Percentiles rank a stretch among this genome's conserved stretches.
Evolutionary conservation across 148 eudicot genomes (phyloP).

Genomic region (Rhododendron vialii): DNA sequence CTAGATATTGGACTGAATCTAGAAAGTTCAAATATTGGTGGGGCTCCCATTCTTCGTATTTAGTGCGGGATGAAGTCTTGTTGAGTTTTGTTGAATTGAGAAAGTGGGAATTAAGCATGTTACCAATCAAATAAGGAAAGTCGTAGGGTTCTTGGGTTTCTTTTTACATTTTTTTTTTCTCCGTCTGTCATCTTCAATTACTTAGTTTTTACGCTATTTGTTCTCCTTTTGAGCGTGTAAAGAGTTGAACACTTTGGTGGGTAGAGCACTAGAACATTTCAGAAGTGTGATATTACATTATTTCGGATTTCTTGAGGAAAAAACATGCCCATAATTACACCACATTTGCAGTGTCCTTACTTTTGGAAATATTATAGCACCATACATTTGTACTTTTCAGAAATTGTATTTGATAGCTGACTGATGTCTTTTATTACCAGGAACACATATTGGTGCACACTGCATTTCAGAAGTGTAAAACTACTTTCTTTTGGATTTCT

Average conservation of each 20-base stretch:
- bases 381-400: neutral
- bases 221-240: neutral
- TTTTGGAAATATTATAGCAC: neutral
- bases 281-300: neutral
- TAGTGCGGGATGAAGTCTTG: too few species aligned
- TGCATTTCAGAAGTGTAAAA: neutral
- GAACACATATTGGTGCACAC: neutral
- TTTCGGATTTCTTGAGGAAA: neutral
- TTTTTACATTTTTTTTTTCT: neutral
- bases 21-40: neutral
- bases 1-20: too few species aligned
- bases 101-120: neutral
- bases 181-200: neutral
- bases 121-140: neutral
- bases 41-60: neutral
- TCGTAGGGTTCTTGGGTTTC: neutral
- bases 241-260: neutral
- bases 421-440: neutral
- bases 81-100: neutral
- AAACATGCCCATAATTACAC: neutral
- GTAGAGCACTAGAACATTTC: neutral
- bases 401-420: neutral
- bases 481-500: neutral
- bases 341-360: neutral
- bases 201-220: neutral